phyloP scores from a whole-genome alignment of 371 early-diverging fungal genomes.

The Capillidium rhysosporum region DNA sequence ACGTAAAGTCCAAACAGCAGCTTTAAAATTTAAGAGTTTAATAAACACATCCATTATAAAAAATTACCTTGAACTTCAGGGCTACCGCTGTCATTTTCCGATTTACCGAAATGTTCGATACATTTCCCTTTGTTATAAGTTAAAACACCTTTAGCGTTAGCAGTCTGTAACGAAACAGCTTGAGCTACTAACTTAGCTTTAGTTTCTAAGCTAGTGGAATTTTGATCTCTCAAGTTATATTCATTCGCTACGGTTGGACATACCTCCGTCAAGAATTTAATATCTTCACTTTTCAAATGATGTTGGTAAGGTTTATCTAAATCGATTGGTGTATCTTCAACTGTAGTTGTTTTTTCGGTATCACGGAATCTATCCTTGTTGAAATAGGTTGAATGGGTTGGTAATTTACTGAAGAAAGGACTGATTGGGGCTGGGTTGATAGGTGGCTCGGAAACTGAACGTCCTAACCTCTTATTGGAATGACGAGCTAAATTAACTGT shows the following conservation, averaged over 20 bases:
- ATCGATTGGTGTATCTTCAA: neutral
- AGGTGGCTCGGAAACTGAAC: neutral
- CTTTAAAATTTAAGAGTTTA: constrained; percentile 19
- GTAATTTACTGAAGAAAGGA: neutral
- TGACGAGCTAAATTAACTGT: neutral
- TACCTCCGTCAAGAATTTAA: constrained; percentile 8
- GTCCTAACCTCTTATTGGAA: neutral
- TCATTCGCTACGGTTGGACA: constrained; percentile 3
- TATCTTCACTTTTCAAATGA: constrained; percentile 6
- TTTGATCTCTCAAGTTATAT: constrained; percentile 13
- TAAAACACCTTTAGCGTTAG: constrained; percentile 44
- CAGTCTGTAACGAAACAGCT: constrained; percentile 56
- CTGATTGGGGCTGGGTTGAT: neutral
- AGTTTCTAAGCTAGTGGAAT: constrained; percentile 18
- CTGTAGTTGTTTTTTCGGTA: neutral
- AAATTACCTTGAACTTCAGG: constrained; percentile 79
- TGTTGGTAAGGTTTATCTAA: neutral
- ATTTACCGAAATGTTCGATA: constrained; percentile 54
- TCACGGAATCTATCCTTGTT: constrained; percentile 14
- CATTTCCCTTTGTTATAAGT: constrained; percentile 56
- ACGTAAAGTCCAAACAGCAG: constrained; percentile 74
- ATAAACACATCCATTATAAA: neutral
- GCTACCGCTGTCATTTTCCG: constrained; percentile 71
- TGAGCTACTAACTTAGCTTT: constrained; percentile 52
- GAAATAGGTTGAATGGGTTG: neutral